phyloP scores from a whole-genome alignment of 2,329 filamentous ascomycete species.

The Trichoderma hamatum region DNA sequence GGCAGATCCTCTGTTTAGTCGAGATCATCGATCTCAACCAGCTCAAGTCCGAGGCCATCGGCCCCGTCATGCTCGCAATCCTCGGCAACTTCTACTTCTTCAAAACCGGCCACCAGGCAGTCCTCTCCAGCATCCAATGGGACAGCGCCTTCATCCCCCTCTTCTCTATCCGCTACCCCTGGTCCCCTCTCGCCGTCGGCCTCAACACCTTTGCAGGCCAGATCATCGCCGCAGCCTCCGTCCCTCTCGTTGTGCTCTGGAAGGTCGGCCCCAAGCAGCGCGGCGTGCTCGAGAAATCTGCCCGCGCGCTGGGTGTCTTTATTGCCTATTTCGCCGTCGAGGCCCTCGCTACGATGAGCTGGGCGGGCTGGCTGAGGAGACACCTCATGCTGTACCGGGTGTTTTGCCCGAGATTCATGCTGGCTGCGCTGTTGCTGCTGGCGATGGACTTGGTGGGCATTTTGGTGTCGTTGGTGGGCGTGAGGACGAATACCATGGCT shows the following conservation, averaged over 20 bases:
- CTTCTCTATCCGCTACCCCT: slow-evolving; percentile 81
- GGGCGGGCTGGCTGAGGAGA: slow-evolving; percentile 82
- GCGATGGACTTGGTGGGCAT: slow-evolving; percentile 77
- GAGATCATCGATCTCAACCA: slow-evolving; percentile 65
- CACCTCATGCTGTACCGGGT: slow-evolving; percentile 97
- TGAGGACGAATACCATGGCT: slow-evolving; percentile 75
- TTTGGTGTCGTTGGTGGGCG: slow-evolving; percentile 70
- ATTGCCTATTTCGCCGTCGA: slow-evolving; percentile 81
- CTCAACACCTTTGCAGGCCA: slow-evolving; percentile 90
- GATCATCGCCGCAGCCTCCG: slow-evolving; percentile 76
- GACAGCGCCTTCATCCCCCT: slow-evolving; percentile 92
- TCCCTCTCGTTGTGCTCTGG: slow-evolving; percentile 85
- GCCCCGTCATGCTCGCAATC: slow-evolving; percentile 81
- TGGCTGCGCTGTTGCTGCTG: slow-evolving; percentile 70
- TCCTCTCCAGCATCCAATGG: slow-evolving; percentile 88
- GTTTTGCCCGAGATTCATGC: slow-evolving; percentile 89
- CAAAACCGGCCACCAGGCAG: slow-evolving; percentile 95
- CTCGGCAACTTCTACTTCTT: slow-evolving; percentile 95
- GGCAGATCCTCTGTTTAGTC: slow-evolving; percentile 82
- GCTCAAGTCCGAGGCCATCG: slow-evolving; percentile 71
- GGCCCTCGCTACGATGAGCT: slow-evolving; percentile 82
- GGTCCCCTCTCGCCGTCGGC: slow-evolving; percentile 77
- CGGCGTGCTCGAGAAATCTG: slow-evolving; percentile 69
- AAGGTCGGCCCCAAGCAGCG: slow-evolving; percentile 78
- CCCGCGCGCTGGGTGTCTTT: slow-evolving; percentile 73